Base-by-base conservation (phyloP, 2,329 filamentous ascomycete species). In the Coniochaeta ligniaria region DNA sequence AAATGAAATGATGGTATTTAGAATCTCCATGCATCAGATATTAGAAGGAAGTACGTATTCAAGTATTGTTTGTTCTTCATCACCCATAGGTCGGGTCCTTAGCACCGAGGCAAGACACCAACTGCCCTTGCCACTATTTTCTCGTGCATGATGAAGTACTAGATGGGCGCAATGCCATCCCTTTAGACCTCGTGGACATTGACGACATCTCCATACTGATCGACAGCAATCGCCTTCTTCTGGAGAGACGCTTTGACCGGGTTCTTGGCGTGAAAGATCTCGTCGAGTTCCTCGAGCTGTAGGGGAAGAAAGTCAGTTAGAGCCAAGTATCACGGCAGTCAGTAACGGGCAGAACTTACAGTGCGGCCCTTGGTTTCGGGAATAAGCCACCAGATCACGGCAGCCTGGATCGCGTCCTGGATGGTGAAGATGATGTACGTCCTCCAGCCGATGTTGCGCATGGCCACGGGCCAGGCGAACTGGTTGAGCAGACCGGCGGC, bases 401-500 rank as follows among this genome's bases (percentile, higher is more conserved):
- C 58, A 5, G 74, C 66, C 62, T 77, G 73, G 31, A 77, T 65
- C 9, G 72, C 71, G 60, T 76, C 75, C 72, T 74, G 76, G 35
- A 70, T 65, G n/a, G 72, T 74, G 64, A 81, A 80, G 59, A 79
- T 67, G 63, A 82, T 80, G 65, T 82, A 83, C 2, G 78, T 78
- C 62, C 77, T 75, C 78, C 78, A 83, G 2, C 73, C 75, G 55
- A 83, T 81, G 54, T 74, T 72, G 16, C 76, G 72, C 60, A 82
- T 70, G 4, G 77, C 72, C 3, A 80, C 75, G 0, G 76, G 76
- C 67, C 75, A 78, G 31, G 71, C 74, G 60, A 75, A 76, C 64
- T 76, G 71, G 60, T 77, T 76, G 62, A 80, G 73, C 50, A 80
- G 72, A 45, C 73, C 76, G 17, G 74, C 76, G 38, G 74, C 70